Percentiles rank a stretch among this genome's conserved stretches.
These are phyloP conservation scores for Glonium stellatum DNA, from an alignment of 495 filamentous ascomycete species.

Conservation along the genomic window DNA sequence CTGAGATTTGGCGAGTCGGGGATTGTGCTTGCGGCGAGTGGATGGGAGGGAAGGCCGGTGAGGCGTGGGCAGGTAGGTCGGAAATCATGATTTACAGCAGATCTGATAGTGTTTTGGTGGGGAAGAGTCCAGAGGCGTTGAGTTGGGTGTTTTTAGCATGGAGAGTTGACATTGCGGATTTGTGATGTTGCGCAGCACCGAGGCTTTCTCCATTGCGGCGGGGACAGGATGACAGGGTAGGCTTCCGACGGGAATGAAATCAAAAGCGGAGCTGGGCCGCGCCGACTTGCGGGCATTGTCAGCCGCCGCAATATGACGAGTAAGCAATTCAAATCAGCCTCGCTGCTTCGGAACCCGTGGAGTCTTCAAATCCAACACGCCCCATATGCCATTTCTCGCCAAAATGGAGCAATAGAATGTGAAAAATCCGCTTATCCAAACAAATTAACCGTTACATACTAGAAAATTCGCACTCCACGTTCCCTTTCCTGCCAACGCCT, in stretches of 20 bases:
- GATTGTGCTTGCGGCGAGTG: slow-evolving; percentile 26
- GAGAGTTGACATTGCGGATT: not conserved
- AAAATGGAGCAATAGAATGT: no score
- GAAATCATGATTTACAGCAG: slow-evolving; percentile 15
- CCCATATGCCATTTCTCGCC: no score
- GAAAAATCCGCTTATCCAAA: no score
- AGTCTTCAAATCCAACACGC: no score
- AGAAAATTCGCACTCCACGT: no score
- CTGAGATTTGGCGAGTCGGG: slow-evolving; percentile 18
- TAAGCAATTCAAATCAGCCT: not conserved
- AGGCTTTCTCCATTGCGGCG: not conserved
- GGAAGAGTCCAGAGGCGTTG: not conserved
- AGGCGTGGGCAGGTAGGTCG: slow-evolving; percentile 36
- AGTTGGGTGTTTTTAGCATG: not conserved
- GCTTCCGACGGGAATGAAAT: not conserved
- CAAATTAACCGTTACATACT: no score
- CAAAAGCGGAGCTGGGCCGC: not conserved
- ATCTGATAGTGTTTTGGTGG: not conserved
- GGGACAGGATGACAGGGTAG: not conserved
- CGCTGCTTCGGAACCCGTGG: not conserved
- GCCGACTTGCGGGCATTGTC: not conserved
- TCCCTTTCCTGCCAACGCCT: not conserved
- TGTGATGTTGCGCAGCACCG: not conserved
- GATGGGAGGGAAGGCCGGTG: slow-evolving; percentile 32
- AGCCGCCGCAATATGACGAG: not conserved